Percentiles rank a stretch among this genome's conserved stretches.
Evolutionary conservation across 441 rosid genomes (phyloP).

Genomic region (Erodium trifolium): DNA sequence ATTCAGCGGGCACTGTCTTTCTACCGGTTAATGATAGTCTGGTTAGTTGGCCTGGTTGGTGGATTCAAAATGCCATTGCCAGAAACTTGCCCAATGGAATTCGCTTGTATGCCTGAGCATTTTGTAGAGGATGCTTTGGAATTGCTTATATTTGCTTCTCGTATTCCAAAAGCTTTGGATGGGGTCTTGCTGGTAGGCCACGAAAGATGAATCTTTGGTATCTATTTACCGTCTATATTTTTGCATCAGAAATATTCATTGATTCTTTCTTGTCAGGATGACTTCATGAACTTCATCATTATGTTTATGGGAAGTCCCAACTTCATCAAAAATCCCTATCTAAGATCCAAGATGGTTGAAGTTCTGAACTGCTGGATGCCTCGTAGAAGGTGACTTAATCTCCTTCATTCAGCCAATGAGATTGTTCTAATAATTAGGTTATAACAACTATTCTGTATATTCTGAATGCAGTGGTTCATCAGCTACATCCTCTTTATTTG

Average conservation of each 20-base stretch:
- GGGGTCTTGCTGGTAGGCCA: slow-evolving; percentile 63
- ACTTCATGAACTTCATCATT: slow-evolving; percentile 94
- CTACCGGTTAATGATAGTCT: slow-evolving; percentile 79
- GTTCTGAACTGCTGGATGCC: slow-evolving; percentile 99
- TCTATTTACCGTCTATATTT: background rate
- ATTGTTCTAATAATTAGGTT: background rate
- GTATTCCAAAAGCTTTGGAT: slow-evolving; percentile 84
- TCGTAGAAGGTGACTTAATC: slow-evolving; percentile 52
- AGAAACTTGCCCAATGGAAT: slow-evolving; percentile 72
- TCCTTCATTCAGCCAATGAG: background rate
- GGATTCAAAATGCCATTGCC: slow-evolving; percentile 97
- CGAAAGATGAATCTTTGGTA: background rate
- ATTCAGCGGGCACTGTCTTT: slow-evolving; percentile 79
- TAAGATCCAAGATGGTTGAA: slow-evolving; percentile 99
- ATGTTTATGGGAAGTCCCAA: slow-evolving; percentile 97
- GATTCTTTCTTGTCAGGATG: slow-evolving; percentile 53
- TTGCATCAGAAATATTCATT: slow-evolving; percentile 2
- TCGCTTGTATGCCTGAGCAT: slow-evolving; percentile 98
- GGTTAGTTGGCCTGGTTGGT: slow-evolving; percentile 88
- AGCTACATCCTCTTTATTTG: slow-evolving; percentile 73
- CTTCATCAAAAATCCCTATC: slow-evolving; percentile 81
- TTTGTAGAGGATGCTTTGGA: slow-evolving; percentile 99
- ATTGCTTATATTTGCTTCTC: slow-evolving; percentile 80
- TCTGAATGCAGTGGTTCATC: slow-evolving; percentile 66
- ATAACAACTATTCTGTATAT: slow-evolving; percentile 18